phyloP scores from a whole-genome alignment of 2,329 filamentous ascomycete species.

The Rutstroemia sydowiana region DNA sequence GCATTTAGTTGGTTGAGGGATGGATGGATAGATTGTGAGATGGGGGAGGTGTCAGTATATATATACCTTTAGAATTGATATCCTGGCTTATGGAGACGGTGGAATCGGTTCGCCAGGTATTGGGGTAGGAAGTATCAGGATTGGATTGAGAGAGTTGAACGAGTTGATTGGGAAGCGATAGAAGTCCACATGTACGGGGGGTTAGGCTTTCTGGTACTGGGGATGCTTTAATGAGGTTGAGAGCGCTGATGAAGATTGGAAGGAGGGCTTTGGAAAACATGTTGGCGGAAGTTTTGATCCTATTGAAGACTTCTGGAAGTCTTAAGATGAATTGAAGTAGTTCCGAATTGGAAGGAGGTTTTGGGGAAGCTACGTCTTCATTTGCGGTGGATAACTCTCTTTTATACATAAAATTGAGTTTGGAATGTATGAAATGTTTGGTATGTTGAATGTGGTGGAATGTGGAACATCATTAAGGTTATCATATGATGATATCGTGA shows the following conservation, averaged over 20 bases:
- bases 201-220: constrained; percentile 2
- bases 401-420: no score
- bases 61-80: background rate
- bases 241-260: background rate
- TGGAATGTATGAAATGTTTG: no score
- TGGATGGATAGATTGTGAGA: no score
- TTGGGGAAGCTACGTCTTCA: no score
- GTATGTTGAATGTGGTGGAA: no score
- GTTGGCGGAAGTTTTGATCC: background rate
- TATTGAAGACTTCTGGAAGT: background rate
- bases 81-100: constrained; percentile 2
- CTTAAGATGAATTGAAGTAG: background rate
- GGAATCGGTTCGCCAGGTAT: background rate
- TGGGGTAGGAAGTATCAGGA: background rate
- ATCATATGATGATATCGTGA: no score
- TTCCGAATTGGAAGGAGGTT: no score
- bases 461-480: no score
- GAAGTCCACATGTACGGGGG: background rate
- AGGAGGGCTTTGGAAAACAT: constrained; percentile 1
- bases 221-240: background rate
- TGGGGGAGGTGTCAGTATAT: no score
- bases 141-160: constrained; percentile 5
- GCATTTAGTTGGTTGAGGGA: background rate
- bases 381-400: no score
- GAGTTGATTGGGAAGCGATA: constrained; percentile 1